Base-by-base conservation (phyloP, 805 yeast genomes). In the Clavispora asparagi region DNA sequence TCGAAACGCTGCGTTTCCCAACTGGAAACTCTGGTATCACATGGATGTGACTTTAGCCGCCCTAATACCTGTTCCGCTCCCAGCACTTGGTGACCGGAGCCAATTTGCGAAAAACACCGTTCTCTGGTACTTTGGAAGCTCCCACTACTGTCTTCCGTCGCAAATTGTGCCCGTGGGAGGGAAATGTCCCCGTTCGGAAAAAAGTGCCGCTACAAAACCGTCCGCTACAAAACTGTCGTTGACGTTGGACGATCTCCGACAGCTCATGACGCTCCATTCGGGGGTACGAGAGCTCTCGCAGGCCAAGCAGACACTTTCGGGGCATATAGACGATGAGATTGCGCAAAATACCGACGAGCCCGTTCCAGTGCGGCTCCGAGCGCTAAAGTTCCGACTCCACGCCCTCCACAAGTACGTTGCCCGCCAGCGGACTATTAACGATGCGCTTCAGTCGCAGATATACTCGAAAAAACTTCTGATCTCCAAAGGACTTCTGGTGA, bases 261-360 rank as follows among this genome's bases (percentile, higher is more conserved):
- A 45, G 23, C n/a, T 53, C 19, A 42, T 44, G 37, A 51, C 46
- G 31, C 47, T 54, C 13, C 26, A 39, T 17, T 28, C 39, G 8
- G 56, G 58, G 6, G 39, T 54, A 14, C 59, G 58, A 26, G 76
- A 71, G 42, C 59, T 71, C 35, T 30, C 44, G 6, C 13, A 33
- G 2, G 48, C 67, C 31, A 70, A 68, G 46, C 32, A 28, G n/a
- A 51, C 45, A 17, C 44, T 64, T 1, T 41, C 60, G 1, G 39
- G 29, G 4, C 64, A 60, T 17, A 62, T 68, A 14, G 52, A 54
- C 11, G 29, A 37, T 2, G 33, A 59, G 1, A 25, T 44, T 10
- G 29, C 35, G 10, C 31, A 36, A 4, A 13, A 36, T 26, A 13
- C 41, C 23, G 28, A 29, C 23, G 40, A 35, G 11, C n/a, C 16